phyloP scores from a whole-genome alignment of 495 filamentous ascomycete species.

The Penicillium paradoxum region DNA sequence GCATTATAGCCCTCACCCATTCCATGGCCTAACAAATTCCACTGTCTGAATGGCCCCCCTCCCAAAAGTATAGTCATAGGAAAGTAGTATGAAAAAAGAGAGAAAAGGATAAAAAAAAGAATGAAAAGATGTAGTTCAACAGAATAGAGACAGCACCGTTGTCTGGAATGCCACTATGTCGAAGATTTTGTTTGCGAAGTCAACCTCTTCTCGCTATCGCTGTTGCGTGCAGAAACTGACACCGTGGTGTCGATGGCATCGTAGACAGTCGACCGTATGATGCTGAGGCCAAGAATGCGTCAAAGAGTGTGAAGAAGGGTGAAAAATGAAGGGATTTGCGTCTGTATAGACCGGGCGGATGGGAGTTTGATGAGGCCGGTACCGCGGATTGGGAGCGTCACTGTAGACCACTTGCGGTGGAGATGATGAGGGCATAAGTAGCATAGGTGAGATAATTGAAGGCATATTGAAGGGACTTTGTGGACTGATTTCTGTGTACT shows the following conservation, averaged over 20 bases:
- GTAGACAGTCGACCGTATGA: neutral
- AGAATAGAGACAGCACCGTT: no score
- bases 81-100: no score
- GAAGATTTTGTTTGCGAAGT: neutral
- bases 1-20: no score
- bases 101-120: no score
- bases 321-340: neutral
- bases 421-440: neutral
- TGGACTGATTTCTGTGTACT: no score
- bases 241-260: neutral
- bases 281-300: conserved; percentile 1
- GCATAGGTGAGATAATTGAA: neutral
- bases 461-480: neutral
- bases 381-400: neutral
- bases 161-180: neutral
- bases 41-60: no score
- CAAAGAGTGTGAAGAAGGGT: conserved; percentile 1
- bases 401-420: neutral
- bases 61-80: no score
- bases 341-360: neutral
- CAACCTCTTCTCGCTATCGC: neutral
- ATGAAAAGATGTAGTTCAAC: no score
- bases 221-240: neutral
- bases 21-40: no score
- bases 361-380: neutral